phyloP scores from a whole-genome alignment of 768 basidiomycete species.

The Boletus fagicola region DNA sequence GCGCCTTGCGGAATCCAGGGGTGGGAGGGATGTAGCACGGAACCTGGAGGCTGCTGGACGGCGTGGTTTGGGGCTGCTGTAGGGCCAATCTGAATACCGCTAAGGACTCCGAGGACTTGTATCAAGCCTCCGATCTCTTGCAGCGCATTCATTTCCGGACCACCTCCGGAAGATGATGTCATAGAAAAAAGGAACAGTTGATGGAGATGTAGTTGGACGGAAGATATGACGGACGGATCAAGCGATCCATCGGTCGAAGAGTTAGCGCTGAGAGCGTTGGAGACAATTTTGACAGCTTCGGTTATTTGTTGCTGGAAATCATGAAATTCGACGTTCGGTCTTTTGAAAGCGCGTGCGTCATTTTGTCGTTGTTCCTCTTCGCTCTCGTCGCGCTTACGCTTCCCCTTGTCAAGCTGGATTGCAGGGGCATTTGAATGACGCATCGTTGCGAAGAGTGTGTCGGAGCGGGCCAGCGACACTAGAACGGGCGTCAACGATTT shows the following conservation, averaged over 20 bases:
- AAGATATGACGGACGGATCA: conserved; percentile 59
- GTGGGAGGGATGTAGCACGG: conserved; percentile 36
- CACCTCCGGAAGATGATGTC: conserved; percentile 58
- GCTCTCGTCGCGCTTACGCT: conserved; percentile 66
- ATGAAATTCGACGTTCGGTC: conserved; percentile 43
- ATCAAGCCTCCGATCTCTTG: conserved; percentile 81
- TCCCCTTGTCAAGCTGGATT: conserved; percentile 66
- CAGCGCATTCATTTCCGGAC: conserved; percentile 52
- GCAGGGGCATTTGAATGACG: conserved; percentile 63
- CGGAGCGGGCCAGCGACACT: conserved; percentile 65
- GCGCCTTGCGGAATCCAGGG: conserved; percentile 30
- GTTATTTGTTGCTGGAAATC: conserved; percentile 56
- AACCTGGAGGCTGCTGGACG: conserved; percentile 24
- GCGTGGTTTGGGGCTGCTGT: conserved; percentile 32
- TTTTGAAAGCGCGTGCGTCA: conserved; percentile 39
- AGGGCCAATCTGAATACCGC: conserved; percentile 65
- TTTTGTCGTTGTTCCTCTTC: conserved; percentile 32
- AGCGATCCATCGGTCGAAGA: conserved; percentile 40
- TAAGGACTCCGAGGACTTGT: conserved; percentile 78
- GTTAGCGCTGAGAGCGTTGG: conserved; percentile 45
- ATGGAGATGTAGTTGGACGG: conserved; percentile 69
- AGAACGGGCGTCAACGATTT: conserved; percentile 58
- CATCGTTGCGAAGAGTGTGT: conserved; percentile 61
- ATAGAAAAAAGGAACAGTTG: conserved; percentile 78
- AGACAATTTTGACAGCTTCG: conserved; percentile 59